phyloP scores from a whole-genome alignment of 495 filamentous ascomycete genomes.

The Bombardia bombarda region DNA sequence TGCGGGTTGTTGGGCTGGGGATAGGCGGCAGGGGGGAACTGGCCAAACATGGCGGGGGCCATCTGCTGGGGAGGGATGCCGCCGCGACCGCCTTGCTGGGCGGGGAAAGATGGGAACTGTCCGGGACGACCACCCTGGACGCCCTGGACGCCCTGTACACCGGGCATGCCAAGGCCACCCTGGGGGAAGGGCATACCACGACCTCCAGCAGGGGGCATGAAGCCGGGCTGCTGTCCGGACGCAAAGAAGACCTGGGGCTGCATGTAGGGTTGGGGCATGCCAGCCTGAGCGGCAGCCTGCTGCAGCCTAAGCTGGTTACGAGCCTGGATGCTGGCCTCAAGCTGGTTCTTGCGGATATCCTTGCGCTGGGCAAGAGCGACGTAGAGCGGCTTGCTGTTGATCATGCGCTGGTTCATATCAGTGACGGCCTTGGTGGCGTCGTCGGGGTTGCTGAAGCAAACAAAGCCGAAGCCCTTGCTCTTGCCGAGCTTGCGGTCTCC shows the following conservation, averaged over 20 bases:
- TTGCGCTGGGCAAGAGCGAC: conserved; percentile 98
- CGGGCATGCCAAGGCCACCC: conserved; percentile 71
- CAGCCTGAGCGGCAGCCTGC: conserved; percentile 87
- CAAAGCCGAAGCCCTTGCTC: conserved; percentile 99
- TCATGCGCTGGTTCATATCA: conserved; percentile 99
- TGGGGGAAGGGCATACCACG: conserved; percentile 87
- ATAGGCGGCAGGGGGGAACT: conserved; percentile 62
- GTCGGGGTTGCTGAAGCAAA: conserved; percentile 98
- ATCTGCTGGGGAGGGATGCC: conserved; percentile 68
- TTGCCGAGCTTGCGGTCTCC: conserved; percentile 80
- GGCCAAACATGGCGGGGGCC: conserved; percentile 70
- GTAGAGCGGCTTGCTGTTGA: conserved; percentile 93
- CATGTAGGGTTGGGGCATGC: conserved; percentile 80
- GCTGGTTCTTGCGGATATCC: conserved; percentile 96
- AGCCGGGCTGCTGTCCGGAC: conserved; percentile 69
- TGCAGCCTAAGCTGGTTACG: conserved; percentile 98
- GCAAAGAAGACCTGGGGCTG: conserved; percentile 83
- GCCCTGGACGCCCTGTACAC: conserved; percentile 70
- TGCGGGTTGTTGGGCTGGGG: conserved; percentile 42
- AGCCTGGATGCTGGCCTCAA: conserved; percentile 98
- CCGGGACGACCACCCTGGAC: conserved; percentile 76
- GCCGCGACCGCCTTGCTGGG: conserved; percentile 77
- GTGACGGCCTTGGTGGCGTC: conserved; percentile 98
- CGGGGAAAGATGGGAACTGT: conserved; percentile 73
- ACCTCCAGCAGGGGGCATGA: conserved; percentile 63